These are phyloP conservation scores for Tetrahymena thermophila DNA, from an alignment of 73 alveolate species.

Conservation along the genomic window DNA sequence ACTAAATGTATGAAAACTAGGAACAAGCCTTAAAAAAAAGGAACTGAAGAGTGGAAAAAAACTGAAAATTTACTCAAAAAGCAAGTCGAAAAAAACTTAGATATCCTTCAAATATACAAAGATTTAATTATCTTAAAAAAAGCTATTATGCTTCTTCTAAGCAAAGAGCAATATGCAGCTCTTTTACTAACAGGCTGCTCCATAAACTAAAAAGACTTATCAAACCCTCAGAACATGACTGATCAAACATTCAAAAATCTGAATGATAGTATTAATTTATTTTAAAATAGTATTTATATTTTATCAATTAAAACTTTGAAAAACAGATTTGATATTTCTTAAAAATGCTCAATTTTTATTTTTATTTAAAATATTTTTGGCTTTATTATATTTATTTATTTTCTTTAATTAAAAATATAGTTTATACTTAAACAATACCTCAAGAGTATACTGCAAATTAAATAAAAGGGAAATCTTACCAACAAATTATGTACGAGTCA, in stretches of 20 bases:
- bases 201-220: background rate
- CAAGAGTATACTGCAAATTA: background rate
- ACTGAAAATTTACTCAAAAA: background rate
- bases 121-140: background rate
- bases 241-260: background rate
- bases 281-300: no score
- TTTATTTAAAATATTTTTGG: no score
- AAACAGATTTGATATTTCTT: no score
- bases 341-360: no score
- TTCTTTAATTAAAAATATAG: background rate
- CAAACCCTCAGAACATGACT: background rate
- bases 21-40: background rate
- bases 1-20: background rate
- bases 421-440: background rate
- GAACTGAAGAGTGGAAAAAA: background rate
- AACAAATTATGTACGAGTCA: background rate
- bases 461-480: background rate
- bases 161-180: background rate
- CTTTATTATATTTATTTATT: no score
- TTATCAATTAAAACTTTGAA: no score
- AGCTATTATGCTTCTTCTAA: background rate
- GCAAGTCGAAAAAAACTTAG: background rate
- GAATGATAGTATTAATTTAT: background rate
- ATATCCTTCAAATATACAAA: background rate
- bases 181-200: background rate